Percentiles rank a stretch among this genome's conserved stretches.
Evolutionary conservation across 1,139 yeast genomes (phyloP).

Genomic region (Candida albicans): DNA sequence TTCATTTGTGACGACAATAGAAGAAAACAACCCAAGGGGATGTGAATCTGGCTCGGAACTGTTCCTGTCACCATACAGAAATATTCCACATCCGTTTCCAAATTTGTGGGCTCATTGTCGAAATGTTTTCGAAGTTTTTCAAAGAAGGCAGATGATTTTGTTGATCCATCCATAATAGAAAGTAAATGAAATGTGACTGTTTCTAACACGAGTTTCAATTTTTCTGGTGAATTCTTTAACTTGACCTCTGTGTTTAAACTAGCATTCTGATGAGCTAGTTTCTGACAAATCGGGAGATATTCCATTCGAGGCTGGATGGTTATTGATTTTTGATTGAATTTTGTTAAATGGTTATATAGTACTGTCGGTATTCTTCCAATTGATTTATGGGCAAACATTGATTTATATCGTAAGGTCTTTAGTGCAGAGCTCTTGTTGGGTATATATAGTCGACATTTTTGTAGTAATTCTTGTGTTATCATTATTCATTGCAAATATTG

Average conservation of each 20-base stretch:
- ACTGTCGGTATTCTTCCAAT: slow-evolving; percentile 12
- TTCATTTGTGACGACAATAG: slow-evolving; percentile 5
- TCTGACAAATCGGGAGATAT: slow-evolving; percentile 10
- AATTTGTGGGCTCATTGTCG: background rate
- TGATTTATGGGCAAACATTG: slow-evolving; percentile 9
- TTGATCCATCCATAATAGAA: slow-evolving; percentile 6
- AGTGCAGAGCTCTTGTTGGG: background rate
- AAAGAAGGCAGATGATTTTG: background rate
- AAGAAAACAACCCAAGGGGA: slow-evolving; percentile 10
- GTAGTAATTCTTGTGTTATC: background rate
- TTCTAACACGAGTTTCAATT: slow-evolving; percentile 11
- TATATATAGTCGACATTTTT: background rate
- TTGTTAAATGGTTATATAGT: slow-evolving; percentile 11
- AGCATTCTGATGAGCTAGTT: slow-evolving; percentile 1
- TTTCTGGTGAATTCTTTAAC: slow-evolving; percentile 9
- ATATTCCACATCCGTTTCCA: background rate
- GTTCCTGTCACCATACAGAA: background rate
- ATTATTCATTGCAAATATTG: slow-evolving; percentile 1
- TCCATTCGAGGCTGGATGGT: slow-evolving; percentile 14
- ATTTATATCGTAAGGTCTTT: slow-evolving; percentile 4
- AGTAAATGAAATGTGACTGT: slow-evolving; percentile 13
- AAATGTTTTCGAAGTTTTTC: slow-evolving; percentile 1
- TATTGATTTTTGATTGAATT: slow-evolving; percentile 5
- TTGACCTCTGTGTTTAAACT: slow-evolving; percentile 3
- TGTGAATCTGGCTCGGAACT: background rate